These are phyloP conservation scores for Suillus cothurnatus DNA, from an alignment of 768 basidiomycete species.

Conservation along the genomic window DNA sequence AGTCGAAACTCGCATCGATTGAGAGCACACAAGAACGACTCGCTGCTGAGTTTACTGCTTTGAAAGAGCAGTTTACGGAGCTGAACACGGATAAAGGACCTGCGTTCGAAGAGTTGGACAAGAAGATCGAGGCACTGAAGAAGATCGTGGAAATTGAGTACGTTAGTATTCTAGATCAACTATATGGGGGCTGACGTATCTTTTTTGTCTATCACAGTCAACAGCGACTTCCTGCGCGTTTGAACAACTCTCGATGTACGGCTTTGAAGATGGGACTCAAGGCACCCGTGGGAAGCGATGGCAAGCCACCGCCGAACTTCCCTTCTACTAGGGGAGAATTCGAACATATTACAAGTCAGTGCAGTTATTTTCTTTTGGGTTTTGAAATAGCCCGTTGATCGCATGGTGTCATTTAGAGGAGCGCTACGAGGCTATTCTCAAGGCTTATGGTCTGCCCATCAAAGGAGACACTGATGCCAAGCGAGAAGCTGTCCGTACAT, in stretches of 20 bases:
- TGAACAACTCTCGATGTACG: conserved; percentile 38
- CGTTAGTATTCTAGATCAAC: conserved; percentile 8
- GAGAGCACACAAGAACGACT: conserved; percentile 37
- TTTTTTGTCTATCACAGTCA: conserved; percentile 29
- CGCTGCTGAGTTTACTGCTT: conserved; percentile 31
- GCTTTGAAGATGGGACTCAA: conserved; percentile 35
- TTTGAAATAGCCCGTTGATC: background rate
- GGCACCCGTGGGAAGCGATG: conserved; percentile 32
- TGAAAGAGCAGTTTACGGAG: conserved; percentile 29
- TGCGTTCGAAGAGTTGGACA: conserved; percentile 37
- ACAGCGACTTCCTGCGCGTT: conserved; percentile 36
- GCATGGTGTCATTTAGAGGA: conserved; percentile 33
- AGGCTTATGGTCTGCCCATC: conserved; percentile 34
- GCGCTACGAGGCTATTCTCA: conserved; percentile 41
- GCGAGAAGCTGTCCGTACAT: conserved; percentile 39
- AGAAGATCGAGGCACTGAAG: conserved; percentile 34
- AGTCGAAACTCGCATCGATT: conserved; percentile 31
- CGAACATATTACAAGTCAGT: conserved; percentile 46
- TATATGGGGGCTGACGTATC: background rate
- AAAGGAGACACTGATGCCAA: conserved; percentile 44
- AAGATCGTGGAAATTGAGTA: conserved; percentile 39
- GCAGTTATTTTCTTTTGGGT: background rate
- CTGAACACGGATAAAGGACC: conserved; percentile 18
- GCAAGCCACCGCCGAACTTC: conserved; percentile 40
- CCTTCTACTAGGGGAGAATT: conserved; percentile 44